Evolutionary conservation across 2,329 filamentous ascomycete species (phyloP).

Genomic region (Claviceps monticola): DNA sequence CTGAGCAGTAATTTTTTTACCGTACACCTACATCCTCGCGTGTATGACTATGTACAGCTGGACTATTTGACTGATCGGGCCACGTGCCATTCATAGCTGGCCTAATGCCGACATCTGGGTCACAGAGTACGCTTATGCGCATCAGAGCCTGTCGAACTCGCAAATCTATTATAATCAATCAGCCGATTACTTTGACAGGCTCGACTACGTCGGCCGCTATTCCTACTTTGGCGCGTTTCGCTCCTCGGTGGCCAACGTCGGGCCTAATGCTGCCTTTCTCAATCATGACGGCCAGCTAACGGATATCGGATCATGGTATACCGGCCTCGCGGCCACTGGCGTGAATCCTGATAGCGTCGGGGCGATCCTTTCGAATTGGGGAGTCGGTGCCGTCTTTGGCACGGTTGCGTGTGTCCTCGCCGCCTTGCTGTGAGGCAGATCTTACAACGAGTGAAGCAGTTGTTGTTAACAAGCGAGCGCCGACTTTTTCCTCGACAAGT

Average conservation of each 20-base stretch:
- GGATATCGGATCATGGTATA: slow-evolving; percentile 64
- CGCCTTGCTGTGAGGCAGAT: slow-evolving; percentile 1
- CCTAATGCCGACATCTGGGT: slow-evolving; percentile 56
- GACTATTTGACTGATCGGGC: not conserved
- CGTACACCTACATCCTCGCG: too few relatives aligned
- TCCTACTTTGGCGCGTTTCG: slow-evolving; percentile 67
- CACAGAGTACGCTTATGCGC: slow-evolving; percentile 57
- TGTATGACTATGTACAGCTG: too few relatives aligned
- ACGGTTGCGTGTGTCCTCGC: slow-evolving; percentile 2
- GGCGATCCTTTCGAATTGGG: not conserved
- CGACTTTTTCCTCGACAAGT: too few relatives aligned
- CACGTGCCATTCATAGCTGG: slow-evolving; percentile 30
- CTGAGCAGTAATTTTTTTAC: too few relatives aligned
- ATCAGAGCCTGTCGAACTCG: slow-evolving; percentile 40
- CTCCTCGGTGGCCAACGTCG: slow-evolving; percentile 56
- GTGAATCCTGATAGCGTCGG: slow-evolving; percentile 21
- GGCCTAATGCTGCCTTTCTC: slow-evolving; percentile 58
- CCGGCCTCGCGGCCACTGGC: slow-evolving; percentile 41
- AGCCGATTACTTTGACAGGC: slow-evolving; percentile 48
- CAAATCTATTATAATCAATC: slow-evolving; percentile 56
- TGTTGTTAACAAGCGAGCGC: too few relatives aligned
- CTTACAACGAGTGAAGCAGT: too few relatives aligned
- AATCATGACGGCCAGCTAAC: slow-evolving; percentile 55
- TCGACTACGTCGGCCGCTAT: slow-evolving; percentile 48
- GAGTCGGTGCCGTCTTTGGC: slow-evolving; percentile 1